Evolutionary conservation across 345 rosid genomes (phyloP), one percentile per base, ranked within the genome.

Genomic region (Iberis pinnata): DNA sequence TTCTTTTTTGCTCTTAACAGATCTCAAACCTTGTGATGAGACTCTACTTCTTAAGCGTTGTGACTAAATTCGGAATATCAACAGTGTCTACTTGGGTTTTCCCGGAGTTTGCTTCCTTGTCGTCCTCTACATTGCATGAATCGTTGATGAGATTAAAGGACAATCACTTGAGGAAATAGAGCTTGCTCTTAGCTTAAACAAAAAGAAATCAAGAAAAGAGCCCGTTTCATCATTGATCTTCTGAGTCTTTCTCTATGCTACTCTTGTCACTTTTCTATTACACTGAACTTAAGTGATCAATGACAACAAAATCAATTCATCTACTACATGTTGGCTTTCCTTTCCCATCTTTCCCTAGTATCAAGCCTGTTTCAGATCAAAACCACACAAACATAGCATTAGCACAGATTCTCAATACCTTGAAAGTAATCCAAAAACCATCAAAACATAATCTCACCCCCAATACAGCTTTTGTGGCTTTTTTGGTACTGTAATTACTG

Each of bases 151-250:
- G 68, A 92, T 97, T 1, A 92, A 92, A 78, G 98, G 98, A 37
- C 71, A 90, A 16, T 92, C 98, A 14, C 70, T 92, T 60, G 98
- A 88, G 73, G 95, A 92, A 63, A 88, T 92, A 44, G 98, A 92
- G 77, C 88, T 68, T 4, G 97, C 88, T 40, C 86, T 92, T 29
- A 83, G 38, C 41, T 43, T 82, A 14, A 58, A 12, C 4, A 35
- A 13, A 17, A 20, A 17, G 25, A 22, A 22, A 22, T 22, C 6
- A 6, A 27, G 8, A 27, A 31, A n/a, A 12, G 19, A n/a, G 16
- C 10, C 18, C 39, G 61, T 67, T 59, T 49, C 40, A 39, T 32
- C 44, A 22, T 22, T 22, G 6, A 22, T 22, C 25, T 22, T 6
- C 4, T 6, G 25, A 60, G 56, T 53, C 49, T 53, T 7, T 66